These are phyloP conservation scores for Asterophora lycoperdoides DNA, from an alignment of 768 basidiomycete species.

Conservation along the genomic window DNA sequence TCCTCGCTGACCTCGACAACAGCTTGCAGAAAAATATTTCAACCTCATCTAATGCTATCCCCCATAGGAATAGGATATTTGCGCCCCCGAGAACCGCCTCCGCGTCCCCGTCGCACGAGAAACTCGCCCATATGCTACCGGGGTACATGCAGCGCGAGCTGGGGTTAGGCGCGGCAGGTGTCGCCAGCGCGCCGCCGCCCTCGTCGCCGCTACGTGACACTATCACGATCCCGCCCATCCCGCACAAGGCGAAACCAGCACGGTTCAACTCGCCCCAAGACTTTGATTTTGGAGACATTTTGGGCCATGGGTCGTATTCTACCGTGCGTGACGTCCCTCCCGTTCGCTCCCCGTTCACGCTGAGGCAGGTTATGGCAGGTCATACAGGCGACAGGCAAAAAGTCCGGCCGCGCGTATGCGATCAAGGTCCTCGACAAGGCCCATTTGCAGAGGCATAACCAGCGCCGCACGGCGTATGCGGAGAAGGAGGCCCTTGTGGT, in stretches of 20 bases:
- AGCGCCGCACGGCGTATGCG: slow-evolving; percentile 66
- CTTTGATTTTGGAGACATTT: slow-evolving; percentile 67
- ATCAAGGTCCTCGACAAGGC: slow-evolving; percentile 79
- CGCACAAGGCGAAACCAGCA: background rate
- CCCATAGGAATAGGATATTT: too few relatives aligned
- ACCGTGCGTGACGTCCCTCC: slow-evolving; percentile 68
- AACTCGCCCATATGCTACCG: slow-evolving; percentile 29
- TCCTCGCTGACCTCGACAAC: slow-evolving; percentile 32
- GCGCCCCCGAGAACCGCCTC: slow-evolving; percentile 58
- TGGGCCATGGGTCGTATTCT: slow-evolving; percentile 82
- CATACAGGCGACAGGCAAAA: slow-evolving; percentile 52
- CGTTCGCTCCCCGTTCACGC: too few relatives aligned
- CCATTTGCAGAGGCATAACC: slow-evolving; percentile 73
- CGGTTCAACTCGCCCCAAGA: slow-evolving; percentile 50
- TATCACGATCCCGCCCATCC: slow-evolving; percentile 3
- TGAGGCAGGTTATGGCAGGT: background rate
- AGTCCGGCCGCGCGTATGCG: slow-evolving; percentile 62
- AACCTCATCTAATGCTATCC: too few relatives aligned
- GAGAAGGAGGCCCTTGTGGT: slow-evolving; percentile 76
- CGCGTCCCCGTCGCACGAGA: slow-evolving; percentile 30
- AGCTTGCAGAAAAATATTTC: background rate
- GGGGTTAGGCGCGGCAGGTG: slow-evolving; percentile 23
- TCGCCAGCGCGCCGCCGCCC: slow-evolving; percentile 8
- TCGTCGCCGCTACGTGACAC: slow-evolving; percentile 10
- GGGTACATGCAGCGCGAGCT: slow-evolving; percentile 58